Conservation (phyloP, 257 asterid species). For the Ligustrum vulgare region DNA sequence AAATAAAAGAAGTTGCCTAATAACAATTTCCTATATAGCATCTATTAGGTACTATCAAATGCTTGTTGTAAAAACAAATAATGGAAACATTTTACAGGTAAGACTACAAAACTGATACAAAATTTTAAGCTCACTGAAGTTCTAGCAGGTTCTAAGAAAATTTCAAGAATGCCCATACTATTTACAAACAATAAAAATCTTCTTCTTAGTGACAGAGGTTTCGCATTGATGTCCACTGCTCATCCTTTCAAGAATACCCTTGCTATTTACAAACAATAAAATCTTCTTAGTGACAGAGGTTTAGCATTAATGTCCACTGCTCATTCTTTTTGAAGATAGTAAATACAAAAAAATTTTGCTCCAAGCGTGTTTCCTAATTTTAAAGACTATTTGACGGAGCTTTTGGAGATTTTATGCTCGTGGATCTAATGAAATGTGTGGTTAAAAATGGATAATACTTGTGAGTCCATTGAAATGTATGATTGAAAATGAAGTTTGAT, state of each 20-base stretch:
- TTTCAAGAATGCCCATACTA: background rate
- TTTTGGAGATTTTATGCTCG: too few relatives aligned
- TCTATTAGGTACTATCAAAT: background rate
- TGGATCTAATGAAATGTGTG: too few relatives aligned
- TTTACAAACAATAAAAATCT: background rate
- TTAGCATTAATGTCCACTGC: background rate
- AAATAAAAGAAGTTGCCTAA: background rate
- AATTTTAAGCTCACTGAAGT: background rate
- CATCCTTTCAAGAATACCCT: background rate
- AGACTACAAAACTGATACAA: background rate
- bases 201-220: background rate
- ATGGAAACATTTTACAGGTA: background rate
- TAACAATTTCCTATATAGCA: background rate
- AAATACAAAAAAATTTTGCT: background rate
- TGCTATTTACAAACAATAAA: background rate
- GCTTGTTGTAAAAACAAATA: background rate
- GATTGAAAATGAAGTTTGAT: too few relatives aligned
- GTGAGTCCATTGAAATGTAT: too few relatives aligned
- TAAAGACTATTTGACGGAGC: too few relatives aligned
- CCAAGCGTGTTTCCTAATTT: background rate
- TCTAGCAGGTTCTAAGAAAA: background rate
- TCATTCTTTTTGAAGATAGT: background rate
- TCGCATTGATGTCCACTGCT: background rate
- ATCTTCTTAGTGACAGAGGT: background rate
- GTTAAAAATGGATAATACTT: too few relatives aligned